Evolutionary conservation across 129 eudicot species (phyloP).

Genomic region (Dittrichia graveolens): DNA sequence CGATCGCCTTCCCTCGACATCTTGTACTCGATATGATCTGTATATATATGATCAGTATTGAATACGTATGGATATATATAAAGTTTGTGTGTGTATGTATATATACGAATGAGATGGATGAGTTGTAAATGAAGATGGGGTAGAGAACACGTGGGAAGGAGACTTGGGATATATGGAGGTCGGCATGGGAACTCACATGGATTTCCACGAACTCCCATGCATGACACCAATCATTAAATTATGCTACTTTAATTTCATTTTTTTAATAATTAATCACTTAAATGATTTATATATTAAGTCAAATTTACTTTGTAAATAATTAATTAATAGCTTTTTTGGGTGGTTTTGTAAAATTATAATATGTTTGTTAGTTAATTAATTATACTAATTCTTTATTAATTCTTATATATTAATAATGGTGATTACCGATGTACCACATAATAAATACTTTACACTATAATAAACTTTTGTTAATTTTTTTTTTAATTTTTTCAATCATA

Average conservation of each 20-base stretch:
- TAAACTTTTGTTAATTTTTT: no score
- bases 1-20: neutral
- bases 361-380: no score
- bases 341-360: no score
- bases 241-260: neutral
- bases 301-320: constrained; percentile 8
- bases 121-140: constrained; percentile 26
- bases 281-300: neutral
- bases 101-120: neutral
- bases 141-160: constrained; percentile 41
- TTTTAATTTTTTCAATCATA: no score
- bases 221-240: constrained; percentile 26
- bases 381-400: no score
- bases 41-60: constrained; percentile 1
- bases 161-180: constrained; percentile 36
- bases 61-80: constrained; percentile 9
- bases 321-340: neutral
- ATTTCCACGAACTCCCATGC: constrained; percentile 40
- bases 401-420: no score
- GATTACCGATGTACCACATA: no score
- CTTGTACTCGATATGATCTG: neutral
- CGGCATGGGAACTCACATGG: constrained; percentile 45
- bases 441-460: no score
- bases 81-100: neutral
- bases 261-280: neutral